These are phyloP conservation scores for Syzygium oleosum DNA, from an alignment of 345 rosid species.

Conservation along the genomic window DNA sequence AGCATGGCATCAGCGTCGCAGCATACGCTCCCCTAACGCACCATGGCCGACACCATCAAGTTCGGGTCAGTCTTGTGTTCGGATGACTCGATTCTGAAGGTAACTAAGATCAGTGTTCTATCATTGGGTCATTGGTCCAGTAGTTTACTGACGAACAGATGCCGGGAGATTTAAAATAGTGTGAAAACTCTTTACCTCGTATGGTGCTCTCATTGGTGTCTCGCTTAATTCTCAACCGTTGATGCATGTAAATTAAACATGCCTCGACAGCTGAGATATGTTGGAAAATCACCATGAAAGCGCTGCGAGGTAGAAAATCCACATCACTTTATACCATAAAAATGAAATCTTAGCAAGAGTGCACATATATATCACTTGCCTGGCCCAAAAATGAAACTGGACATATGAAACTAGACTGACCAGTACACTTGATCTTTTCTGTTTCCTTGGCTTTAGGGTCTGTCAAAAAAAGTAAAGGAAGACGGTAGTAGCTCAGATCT, in stretches of 20 bases:
- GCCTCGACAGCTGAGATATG: too few species aligned
- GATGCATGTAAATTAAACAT: too few species aligned
- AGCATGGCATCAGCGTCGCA: conserved; percentile 64
- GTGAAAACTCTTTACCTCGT: too few species aligned
- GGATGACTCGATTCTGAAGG: conserved; percentile 69
- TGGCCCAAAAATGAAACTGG: neutral
- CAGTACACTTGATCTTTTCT: neutral
- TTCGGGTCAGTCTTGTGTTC: conserved; percentile 63
- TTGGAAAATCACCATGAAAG: too few species aligned
- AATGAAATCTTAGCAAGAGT: too few species aligned
- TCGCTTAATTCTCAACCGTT: too few species aligned
- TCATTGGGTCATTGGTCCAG: neutral
- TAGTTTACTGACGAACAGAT: too few species aligned
- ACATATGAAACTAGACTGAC: neutral
- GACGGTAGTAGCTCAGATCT: conserved; percentile 61
- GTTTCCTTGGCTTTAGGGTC: conserved; percentile 17
- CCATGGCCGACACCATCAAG: conserved; percentile 48
- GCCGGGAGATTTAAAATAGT: too few species aligned
- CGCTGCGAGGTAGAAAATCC: too few species aligned
- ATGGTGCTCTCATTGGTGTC: too few species aligned
- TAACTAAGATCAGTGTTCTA: conserved; percentile 1
- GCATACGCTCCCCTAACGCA: conserved; percentile 42
- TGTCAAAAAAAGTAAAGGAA: conserved; percentile 61
- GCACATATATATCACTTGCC: too few species aligned
- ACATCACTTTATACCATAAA: too few species aligned